Percentiles rank a stretch among this genome's conserved stretches.
Evolutionary conservation across 192 early-diverging fungal genomes (phyloP).

Genomic region (Geosiphon pyriformis): DNA sequence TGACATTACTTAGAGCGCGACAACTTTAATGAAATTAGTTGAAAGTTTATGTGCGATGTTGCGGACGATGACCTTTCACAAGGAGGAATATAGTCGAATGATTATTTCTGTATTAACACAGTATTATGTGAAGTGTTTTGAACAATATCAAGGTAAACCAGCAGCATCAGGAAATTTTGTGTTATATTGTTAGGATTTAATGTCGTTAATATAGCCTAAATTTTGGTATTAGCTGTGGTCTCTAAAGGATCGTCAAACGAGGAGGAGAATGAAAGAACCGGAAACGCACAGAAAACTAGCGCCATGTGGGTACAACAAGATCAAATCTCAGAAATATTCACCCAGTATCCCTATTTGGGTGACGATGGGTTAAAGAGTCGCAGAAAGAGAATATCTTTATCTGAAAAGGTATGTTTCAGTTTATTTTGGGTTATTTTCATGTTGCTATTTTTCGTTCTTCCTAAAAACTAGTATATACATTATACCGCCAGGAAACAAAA

Average conservation of each 20-base stretch:
- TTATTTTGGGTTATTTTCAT: not conserved
- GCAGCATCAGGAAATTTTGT: too few relatives aligned
- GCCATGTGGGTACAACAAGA: constrained; percentile 46
- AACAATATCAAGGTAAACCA: constrained; percentile 48
- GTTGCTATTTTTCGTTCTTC: too few relatives aligned
- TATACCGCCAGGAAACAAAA: constrained; percentile 61
- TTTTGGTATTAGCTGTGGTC: constrained; percentile 17
- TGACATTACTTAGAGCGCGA: constrained; percentile 48
- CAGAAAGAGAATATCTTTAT: constrained; percentile 1
- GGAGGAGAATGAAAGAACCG: constrained; percentile 4
- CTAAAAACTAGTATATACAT: too few relatives aligned
- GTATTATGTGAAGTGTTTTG: constrained; percentile 67
- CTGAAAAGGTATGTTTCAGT: constrained; percentile 4
- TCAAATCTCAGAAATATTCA: constrained; percentile 33
- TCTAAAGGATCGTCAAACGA: constrained; percentile 17
- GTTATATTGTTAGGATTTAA: not conserved
- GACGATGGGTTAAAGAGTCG: constrained; percentile 28
- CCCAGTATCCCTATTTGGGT: constrained; percentile 38
- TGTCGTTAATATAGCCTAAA: not conserved
- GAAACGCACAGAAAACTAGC: constrained; percentile 33
- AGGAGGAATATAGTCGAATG: constrained; percentile 63
- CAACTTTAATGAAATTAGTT: constrained; percentile 53
- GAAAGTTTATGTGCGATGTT: constrained; percentile 61
- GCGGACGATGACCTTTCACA: constrained; percentile 60
- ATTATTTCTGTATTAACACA: constrained; percentile 60